A percentile compares a stretch with the other conserved stretches of the same genome.
phyloP scores from a whole-genome alignment of 148 eudicot species.

The Rhododendron molle region DNA sequence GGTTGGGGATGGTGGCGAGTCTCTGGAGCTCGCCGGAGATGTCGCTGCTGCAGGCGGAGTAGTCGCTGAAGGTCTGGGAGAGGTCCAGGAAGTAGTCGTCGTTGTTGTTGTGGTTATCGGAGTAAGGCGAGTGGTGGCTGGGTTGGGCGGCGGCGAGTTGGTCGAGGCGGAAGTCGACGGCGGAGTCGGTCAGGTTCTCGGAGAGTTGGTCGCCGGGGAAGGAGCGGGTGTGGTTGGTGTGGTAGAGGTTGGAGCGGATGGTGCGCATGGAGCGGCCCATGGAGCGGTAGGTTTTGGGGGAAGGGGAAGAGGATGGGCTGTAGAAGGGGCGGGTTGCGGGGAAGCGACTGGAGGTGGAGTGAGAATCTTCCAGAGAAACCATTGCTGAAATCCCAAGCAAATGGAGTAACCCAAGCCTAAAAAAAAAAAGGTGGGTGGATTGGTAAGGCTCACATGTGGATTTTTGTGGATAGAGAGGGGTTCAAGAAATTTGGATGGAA shows the following conservation, averaged over 20 bases:
- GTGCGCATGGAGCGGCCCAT: conserved; percentile 88
- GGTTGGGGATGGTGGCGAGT: conserved; percentile 35
- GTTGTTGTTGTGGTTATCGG: neutral
- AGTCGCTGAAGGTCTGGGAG: conserved; percentile 59
- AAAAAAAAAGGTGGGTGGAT: neutral
- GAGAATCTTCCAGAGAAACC: conserved; percentile 67
- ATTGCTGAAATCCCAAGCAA: conserved; percentile 17
- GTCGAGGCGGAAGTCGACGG: conserved; percentile 55
- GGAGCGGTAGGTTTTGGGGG: conserved; percentile 43
- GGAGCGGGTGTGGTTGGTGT: conserved; percentile 13
- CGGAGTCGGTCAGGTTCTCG: conserved; percentile 66
- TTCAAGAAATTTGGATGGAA: neutral
- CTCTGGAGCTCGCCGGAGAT: conserved; percentile 87
- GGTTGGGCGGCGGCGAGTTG: conserved; percentile 38
- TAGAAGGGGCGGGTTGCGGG: conserved; percentile 40
- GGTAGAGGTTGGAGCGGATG: conserved; percentile 58
- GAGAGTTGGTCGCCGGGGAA: conserved; percentile 13
- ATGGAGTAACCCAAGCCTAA: neutral
- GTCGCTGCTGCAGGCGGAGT: conserved; percentile 70
- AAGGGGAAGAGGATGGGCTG: conserved; percentile 46
- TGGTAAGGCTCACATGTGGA: neutral
- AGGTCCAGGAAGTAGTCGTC: conserved; percentile 38
- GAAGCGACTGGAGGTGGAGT: conserved; percentile 22
- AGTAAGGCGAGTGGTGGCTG: neutral
- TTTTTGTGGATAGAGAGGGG: neutral